A percentile compares a stretch with the other conserved stretches of the same genome.
Evolutionary conservation across 805 yeast genomes (phyloP).

Genomic region (Spathaspora sp.): DNA sequence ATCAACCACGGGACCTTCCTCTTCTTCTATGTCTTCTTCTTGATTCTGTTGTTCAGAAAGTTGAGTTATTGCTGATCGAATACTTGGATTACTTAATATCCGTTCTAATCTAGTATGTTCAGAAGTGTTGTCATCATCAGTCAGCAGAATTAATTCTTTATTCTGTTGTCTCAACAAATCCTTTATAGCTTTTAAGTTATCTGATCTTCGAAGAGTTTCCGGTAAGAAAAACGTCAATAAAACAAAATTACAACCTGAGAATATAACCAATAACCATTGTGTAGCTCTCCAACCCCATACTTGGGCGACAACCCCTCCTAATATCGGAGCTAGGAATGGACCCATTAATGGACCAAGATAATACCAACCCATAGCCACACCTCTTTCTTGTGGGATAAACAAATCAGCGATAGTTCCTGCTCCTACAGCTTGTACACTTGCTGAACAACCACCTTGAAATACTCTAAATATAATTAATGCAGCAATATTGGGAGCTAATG

Average conservation of each 20-base stretch:
- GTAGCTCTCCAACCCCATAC: slow-evolving; percentile 88
- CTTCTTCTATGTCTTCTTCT: slow-evolving; percentile 17
- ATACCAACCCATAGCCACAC: slow-evolving; percentile 73
- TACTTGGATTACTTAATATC: not conserved
- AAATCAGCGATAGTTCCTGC: slow-evolving; percentile 85
- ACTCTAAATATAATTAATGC: slow-evolving; percentile 67
- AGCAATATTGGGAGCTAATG: slow-evolving; percentile 58
- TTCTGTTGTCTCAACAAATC: slow-evolving; percentile 27
- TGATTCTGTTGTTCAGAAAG: not conserved
- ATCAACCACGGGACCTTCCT: slow-evolving; percentile 36
- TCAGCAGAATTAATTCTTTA: slow-evolving; percentile 4
- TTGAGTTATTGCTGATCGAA: not conserved
- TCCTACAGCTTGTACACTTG: slow-evolving; percentile 84
- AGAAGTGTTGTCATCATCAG: slow-evolving; percentile 8
- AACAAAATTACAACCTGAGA: slow-evolving; percentile 52
- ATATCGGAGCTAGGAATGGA: slow-evolving; percentile 73
- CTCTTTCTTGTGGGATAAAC: slow-evolving; percentile 63
- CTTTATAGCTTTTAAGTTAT: slow-evolving; percentile 52
- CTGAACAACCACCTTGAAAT: slow-evolving; percentile 75
- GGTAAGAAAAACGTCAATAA: slow-evolving; percentile 61
- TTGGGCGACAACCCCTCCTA: slow-evolving; percentile 69
- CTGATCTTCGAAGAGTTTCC: slow-evolving; percentile 70
- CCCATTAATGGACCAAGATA: slow-evolving; percentile 81
- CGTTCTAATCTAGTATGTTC: not conserved
- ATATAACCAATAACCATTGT: slow-evolving; percentile 75